Percentiles rank a stretch among this genome's conserved stretches.
Conservation (phyloP, 73 alveolate species). For the Paramecium octaurelia region DNA sequence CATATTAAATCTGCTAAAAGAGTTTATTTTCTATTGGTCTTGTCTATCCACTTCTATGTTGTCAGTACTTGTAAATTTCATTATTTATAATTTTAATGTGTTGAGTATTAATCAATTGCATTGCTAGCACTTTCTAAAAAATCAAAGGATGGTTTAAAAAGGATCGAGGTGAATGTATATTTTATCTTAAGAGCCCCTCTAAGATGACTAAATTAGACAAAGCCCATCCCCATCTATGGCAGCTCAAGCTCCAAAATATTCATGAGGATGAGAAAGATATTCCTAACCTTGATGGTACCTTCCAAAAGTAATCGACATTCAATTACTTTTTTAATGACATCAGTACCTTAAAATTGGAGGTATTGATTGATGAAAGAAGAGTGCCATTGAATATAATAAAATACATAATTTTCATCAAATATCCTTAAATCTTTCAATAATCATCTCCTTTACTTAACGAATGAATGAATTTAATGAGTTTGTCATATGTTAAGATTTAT, state of each 20-base stretch:
- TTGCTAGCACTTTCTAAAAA: not conserved
- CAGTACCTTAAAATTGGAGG: not conserved
- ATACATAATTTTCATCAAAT: not conserved
- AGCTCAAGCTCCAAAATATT: not conserved
- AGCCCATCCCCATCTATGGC: not conserved
- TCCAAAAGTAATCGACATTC: not conserved
- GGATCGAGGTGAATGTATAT: slow-evolving; percentile 1
- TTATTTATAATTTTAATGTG: slow-evolving; percentile 12
- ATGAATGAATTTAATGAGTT: not conserved
- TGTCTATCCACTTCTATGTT: not conserved
- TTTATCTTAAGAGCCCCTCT: not conserved
- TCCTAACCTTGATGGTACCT: not conserved
- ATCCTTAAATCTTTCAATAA: not conserved
- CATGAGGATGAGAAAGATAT: not conserved
- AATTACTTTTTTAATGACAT: not conserved
- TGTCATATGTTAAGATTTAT: not conserved
- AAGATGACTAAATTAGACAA: not conserved
- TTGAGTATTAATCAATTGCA: not conserved
- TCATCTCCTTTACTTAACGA: not conserved
- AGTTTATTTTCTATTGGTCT: not conserved
- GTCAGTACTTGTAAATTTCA: slow-evolving; percentile 7
- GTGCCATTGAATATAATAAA: not conserved
- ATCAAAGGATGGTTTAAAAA: not conserved
- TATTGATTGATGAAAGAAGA: not conserved
- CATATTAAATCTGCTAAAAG: slow-evolving; percentile 34